A percentile compares a stretch with the other conserved stretches of the same genome.
phyloP scores from a whole-genome alignment of 805 yeast genomes.

The Nakazawaea laoshanensis region DNA sequence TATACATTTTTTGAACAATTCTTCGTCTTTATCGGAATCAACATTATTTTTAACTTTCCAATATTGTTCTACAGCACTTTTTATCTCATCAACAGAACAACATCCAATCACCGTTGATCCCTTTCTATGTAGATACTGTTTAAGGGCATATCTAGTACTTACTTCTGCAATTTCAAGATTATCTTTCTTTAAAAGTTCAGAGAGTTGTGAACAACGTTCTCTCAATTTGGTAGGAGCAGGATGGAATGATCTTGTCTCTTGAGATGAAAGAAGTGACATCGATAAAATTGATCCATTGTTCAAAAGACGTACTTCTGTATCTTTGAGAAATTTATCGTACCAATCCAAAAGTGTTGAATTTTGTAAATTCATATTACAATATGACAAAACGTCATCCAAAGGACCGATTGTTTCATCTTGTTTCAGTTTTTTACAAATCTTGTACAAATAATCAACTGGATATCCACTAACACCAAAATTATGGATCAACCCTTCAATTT shows the following conservation, averaged over 20 bases:
- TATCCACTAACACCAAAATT: slow-evolving; percentile 82
- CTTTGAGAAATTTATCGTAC: slow-evolving; percentile 34
- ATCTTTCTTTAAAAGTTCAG: slow-evolving; percentile 24
- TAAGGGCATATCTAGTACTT: slow-evolving; percentile 68
- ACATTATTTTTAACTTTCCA: slow-evolving; percentile 32
- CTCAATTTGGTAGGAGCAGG: slow-evolving; percentile 63
- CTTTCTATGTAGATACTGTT: slow-evolving; percentile 38
- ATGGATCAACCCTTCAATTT: slow-evolving; percentile 51
- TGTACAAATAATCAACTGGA: slow-evolving; percentile 62
- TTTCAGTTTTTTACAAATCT: slow-evolving; percentile 34
- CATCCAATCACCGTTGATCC: slow-evolving; percentile 77
- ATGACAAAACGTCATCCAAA: slow-evolving; percentile 69
- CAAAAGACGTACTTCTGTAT: slow-evolving; percentile 45
- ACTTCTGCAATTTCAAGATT: slow-evolving; percentile 69
- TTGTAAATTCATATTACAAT: slow-evolving; percentile 77
- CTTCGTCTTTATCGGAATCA: slow-evolving; percentile 30
- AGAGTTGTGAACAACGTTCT: slow-evolving; percentile 38
- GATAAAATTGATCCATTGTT: slow-evolving; percentile 79
- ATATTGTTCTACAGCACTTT: slow-evolving; percentile 52
- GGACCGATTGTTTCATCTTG: slow-evolving; percentile 40
- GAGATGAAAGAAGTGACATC: slow-evolving; percentile 76
- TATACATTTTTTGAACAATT: slow-evolving; percentile 34
- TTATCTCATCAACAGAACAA: slow-evolving; percentile 53
- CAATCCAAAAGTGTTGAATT: slow-evolving; percentile 46
- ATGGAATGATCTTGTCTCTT: slow-evolving; percentile 65